Percentiles rank a stretch among this genome's conserved stretches.
These are phyloP conservation scores for Ceratobasidium theobromae DNA, from an alignment of 1,284 basidiomycete species.

Conservation along the genomic window DNA sequence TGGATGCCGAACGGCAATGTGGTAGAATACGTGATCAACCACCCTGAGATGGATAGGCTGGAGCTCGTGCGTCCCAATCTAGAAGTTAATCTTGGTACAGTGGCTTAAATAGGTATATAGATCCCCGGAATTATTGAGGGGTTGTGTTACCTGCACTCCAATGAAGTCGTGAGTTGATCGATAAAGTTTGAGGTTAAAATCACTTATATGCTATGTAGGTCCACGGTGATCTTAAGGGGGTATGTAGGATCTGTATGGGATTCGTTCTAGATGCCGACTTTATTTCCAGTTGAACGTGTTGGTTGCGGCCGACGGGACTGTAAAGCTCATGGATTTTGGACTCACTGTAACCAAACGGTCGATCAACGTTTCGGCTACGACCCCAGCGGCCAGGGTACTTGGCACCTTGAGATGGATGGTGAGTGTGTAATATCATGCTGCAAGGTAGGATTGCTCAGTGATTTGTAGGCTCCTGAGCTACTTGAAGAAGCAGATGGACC, in stretches of 20 bases:
- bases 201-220: too few species aligned
- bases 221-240: constrained; percentile 25
- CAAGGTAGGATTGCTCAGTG: background rate
- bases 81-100: background rate
- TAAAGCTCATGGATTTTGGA: constrained; percentile 9
- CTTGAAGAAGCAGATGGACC: background rate
- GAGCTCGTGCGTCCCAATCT: background rate
- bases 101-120: background rate
- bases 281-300: constrained; percentile 3
- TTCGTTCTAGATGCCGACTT: background rate
- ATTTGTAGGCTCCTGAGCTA: background rate
- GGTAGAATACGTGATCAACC: background rate
- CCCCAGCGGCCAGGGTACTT: background rate
- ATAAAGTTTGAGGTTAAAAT: background rate
- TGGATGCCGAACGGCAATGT: constrained; percentile 23
- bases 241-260: background rate
- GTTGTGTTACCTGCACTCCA: background rate
- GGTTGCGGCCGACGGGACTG: background rate
- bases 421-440: background rate
- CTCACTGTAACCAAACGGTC: background rate
- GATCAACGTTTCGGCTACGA: background rate
- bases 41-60: background rate
- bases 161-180: background rate
- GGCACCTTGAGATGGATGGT: constrained; percentile 13
- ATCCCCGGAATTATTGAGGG: background rate